Base-by-base conservation (phyloP, 371 early-diverging fungal genomes). In the Lichtheimia ornata region DNA sequence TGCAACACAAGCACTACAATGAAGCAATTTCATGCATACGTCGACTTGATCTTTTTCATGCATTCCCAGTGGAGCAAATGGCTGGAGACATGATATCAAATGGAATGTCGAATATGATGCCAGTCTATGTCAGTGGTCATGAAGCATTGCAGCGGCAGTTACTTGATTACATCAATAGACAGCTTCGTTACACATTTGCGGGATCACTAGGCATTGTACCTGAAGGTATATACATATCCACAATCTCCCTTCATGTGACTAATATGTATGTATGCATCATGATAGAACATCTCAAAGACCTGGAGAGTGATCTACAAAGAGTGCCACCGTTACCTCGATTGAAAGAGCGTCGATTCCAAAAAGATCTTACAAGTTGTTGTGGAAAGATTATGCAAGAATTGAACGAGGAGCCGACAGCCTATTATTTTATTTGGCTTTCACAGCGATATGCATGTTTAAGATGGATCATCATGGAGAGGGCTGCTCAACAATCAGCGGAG, bases 151-250 rank as follows among this genome's bases (percentile, higher is more conserved):
- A 71, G 45, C 63, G 53, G 0, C 55, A 62, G n/a, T 57, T 79
- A 14, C 50, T 79, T 6, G n/a, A 41, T 1, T 75, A 64, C 50
- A 70, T 79, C 50, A 67, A 79, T 51, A 56, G 62, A 0, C 79
- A 79, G 41, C 54, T 79, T 27, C 65, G 73, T 1, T 79, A 67
- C 50, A 73, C 66, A 18, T 79, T 67, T 65, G 76, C 79, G 11
- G 79, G 79, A 22, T 44, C 55, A n/a, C 52, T 79, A 3, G 51
- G 55, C 12, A 45, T 66, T 18, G 58, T 62, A 0, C 43, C 50
- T 20, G 43, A 40, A 58, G 65, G 65, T 61, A 61, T 28, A 24
- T 28, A 49, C 1, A 20, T 13, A 25, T 44, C 7, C 24, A 22
- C 18, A 15, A 15, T 20, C 18, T 43, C 22, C 22, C 22, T 22